Percentiles rank a stretch among this genome's conserved stretches.
Conservation (phyloP, 345 rosid genomes). For the Populus tremula region DNA sequence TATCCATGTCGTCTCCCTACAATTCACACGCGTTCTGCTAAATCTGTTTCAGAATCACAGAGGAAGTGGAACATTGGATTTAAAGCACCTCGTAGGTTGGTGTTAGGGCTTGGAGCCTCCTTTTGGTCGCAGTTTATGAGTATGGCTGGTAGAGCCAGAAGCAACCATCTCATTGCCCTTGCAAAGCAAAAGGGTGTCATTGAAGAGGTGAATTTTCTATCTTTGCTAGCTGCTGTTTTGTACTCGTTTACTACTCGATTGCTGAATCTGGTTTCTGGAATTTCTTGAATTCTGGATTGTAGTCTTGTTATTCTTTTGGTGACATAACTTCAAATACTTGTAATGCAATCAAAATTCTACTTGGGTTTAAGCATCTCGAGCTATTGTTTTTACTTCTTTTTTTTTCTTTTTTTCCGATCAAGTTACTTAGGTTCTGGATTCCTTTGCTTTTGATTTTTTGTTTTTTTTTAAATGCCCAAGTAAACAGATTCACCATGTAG, state of each 20-base stretch:
- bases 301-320: neutral
- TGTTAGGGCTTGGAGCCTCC: slow-evolving; percentile 58
- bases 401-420: neutral
- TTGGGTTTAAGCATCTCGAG: neutral
- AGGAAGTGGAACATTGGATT: slow-evolving; percentile 11
- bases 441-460: neutral
- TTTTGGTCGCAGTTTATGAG: slow-evolving; percentile 53
- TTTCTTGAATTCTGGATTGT: slow-evolving; percentile 6
- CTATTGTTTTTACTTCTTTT: neutral
- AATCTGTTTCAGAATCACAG: slow-evolving; percentile 22
- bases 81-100: slow-evolving; percentile 50
- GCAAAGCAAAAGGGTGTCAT: slow-evolving; percentile 63
- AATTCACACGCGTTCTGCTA: slow-evolving; percentile 10
- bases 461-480: neutral
- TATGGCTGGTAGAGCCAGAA: slow-evolving; percentile 40
- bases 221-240: neutral
- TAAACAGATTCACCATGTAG: neutral
- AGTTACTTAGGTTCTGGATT: no score
- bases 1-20: slow-evolving; percentile 12
- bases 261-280: slow-evolving; percentile 1
- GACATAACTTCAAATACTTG: neutral
- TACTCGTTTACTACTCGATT: neutral
- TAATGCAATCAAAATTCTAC: neutral
- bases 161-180: slow-evolving; percentile 61
- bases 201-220: slow-evolving; percentile 55